Evolutionary conservation across 352 stramenopile species (phyloP).

Genomic region (Globisporangium megalacanthum): DNA sequence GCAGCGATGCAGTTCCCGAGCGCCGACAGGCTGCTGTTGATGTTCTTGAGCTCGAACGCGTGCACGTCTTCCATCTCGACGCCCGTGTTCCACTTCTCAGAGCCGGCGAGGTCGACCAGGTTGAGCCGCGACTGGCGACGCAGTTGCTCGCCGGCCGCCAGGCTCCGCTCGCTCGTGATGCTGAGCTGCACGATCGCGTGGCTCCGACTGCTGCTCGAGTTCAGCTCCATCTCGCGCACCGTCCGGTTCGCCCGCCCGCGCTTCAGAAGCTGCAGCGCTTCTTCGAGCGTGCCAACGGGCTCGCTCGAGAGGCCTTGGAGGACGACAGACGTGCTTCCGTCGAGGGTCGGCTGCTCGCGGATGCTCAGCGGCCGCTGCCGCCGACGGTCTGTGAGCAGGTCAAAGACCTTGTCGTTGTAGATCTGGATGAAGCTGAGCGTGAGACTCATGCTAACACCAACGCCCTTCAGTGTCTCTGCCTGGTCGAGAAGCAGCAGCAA

Average conservation of each 20-base stretch:
- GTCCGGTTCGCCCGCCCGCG: conserved; percentile 51
- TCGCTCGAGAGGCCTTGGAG: conserved; percentile 60
- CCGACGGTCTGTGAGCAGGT: conserved; percentile 75
- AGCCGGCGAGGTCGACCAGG: conserved; percentile 74
- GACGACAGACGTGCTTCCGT: conserved; percentile 47
- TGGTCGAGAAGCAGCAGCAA: conserved; percentile 60
- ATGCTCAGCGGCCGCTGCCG: conserved; percentile 66
- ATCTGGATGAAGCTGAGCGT: conserved; percentile 90
- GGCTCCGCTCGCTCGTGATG: conserved; percentile 34
- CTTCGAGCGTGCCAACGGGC: conserved; percentile 28
- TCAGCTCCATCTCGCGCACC: conserved; percentile 82
- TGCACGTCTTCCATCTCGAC: conserved; percentile 65
- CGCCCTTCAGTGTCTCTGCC: conserved; percentile 8
- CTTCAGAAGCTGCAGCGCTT: conserved; percentile 50
- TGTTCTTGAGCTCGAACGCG: conserved; percentile 82
- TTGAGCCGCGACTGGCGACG: conserved; percentile 54
- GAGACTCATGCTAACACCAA: conserved; percentile 33
- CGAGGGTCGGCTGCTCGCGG: conserved; percentile 48
- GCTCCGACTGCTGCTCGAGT: conserved; percentile 83
- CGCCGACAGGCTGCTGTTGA: conserved; percentile 89
- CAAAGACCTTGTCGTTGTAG: conserved; percentile 93
- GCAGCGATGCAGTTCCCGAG: conserved; percentile 90
- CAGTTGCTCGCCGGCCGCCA: conserved; percentile 31
- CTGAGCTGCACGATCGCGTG: conserved; percentile 91
- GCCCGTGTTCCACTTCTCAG: conserved; percentile 82